A percentile compares a stretch with the other conserved stretches of the same genome.
phyloP scores from a whole-genome alignment of 1,284 basidiomycete species.

The Leccinum angustisporum region DNA sequence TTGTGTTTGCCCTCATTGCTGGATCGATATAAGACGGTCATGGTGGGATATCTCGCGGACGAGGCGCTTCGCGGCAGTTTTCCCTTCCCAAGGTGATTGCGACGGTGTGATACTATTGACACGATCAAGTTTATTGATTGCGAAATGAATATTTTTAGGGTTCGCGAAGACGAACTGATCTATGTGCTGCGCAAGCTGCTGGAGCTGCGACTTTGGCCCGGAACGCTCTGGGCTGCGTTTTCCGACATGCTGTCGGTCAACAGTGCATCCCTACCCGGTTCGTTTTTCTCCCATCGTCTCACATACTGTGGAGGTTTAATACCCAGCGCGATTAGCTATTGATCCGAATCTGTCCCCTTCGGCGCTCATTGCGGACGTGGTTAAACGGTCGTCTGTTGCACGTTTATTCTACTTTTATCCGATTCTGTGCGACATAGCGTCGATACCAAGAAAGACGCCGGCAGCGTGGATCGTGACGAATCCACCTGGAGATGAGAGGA shows the following conservation, averaged over 20 bases:
- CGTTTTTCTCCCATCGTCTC: constrained; percentile 18
- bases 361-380: constrained; percentile 61
- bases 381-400: constrained; percentile 69
- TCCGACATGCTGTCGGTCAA: constrained; percentile 61
- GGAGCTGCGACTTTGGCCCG: constrained; percentile 67
- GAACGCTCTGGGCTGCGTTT: constrained; percentile 72
- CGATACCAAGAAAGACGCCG: constrained; percentile 64
- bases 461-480: constrained; percentile 55
- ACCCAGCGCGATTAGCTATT: constrained; percentile 32
- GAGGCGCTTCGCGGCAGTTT: constrained; percentile 77
- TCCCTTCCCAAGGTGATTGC: constrained; percentile 75
- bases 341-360: constrained; percentile 48
- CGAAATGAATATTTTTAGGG: constrained; percentile 41
- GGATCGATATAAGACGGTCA: constrained; percentile 65
- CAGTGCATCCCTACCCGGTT: constrained; percentile 55
- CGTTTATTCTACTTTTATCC: constrained; percentile 87
- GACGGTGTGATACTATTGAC: neutral
- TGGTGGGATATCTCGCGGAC: constrained; percentile 81
- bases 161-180: constrained; percentile 86
- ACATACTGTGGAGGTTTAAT: neutral
- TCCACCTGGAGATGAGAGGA: constrained; percentile 1
- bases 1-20: constrained; percentile 71
- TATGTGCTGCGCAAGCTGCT: constrained; percentile 82
- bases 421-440: constrained; percentile 74
- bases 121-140: neutral